Evolutionary conservation across 2,329 filamentous ascomycete genomes (phyloP), one percentile per base, ranked within the genome.

Genomic region (Davidsoniella virescens): DNA sequence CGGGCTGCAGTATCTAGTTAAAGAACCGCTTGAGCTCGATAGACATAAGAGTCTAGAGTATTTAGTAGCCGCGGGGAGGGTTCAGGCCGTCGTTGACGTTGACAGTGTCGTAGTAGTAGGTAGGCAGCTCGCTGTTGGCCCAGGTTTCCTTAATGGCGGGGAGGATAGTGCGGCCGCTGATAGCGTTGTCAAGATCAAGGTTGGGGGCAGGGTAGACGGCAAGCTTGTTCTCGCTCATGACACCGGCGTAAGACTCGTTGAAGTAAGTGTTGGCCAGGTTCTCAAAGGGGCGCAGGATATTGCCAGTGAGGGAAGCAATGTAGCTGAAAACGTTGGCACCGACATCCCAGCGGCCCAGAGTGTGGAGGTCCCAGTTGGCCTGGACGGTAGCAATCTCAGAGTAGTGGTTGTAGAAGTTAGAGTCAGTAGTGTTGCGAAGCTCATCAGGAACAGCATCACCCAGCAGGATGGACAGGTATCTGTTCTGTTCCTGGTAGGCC

Each of bases 361-460:
- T 82, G 54, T 75, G 72, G 7, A 85, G 72, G 55, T 68, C 70
- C 80, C 80, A 85, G 70, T 85, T 86, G 52, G 78, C 78, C 51
- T 73, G 65, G 8, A 82, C 73, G 16, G 80, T 78, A n/a, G 81
- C 66, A 55, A 85, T 71, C 57, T 75, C 70, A 7, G 75, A 81
- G 69, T 84, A 85, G 67, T 85, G 82, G 62, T 80, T 79, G 67
- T 85, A 85, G 63, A 76, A 88, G 59, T 69, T 75, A 57, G 66
- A 59, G 63, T 93, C 85, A 2, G 69, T 76, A 20, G 82, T 86
- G 51, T 82, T 82, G 40, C 77, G 65, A 1, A 83, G 71, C n/a
- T 72, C 48, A 4, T 67, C 48, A 9, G 83, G 82, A 2, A 93
- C 64, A n/a, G 78, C 80, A 52, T 84, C 84, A 14, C 85, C 86